A percentile compares a stretch with the other conserved stretches of the same genome.
Conservation (phyloP, 2,329 filamentous ascomycete species). For the Cercospora sp. region DNA sequence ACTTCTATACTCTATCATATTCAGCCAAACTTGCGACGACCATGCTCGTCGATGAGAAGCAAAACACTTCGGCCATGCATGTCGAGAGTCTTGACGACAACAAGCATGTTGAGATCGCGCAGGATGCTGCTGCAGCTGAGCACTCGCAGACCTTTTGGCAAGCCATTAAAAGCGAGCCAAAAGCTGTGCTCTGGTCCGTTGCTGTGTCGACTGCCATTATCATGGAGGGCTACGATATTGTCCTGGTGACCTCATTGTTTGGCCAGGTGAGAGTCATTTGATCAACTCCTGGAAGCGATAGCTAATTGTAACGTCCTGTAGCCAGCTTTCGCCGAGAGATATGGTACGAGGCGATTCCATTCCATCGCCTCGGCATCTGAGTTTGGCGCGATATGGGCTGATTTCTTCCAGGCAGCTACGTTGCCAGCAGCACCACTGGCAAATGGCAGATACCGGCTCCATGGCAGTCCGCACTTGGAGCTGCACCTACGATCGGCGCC, state of each 20-base stretch:
- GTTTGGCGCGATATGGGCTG: background rate
- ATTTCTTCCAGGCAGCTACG: background rate
- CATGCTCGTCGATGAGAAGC: background rate
- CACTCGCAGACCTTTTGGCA: conserved; percentile 27
- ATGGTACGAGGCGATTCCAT: background rate
- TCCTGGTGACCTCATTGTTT: conserved; percentile 3
- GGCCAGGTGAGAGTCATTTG: background rate
- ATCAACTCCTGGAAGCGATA: background rate
- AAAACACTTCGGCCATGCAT: background rate
- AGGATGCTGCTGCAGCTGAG: conserved; percentile 17
- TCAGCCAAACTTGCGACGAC: too few relatives aligned
- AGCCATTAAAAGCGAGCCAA: conserved; percentile 45
- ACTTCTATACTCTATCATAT: background rate
- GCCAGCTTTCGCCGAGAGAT: conserved; percentile 53
- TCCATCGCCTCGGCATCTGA: background rate
- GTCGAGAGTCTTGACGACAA: conserved; percentile 10
- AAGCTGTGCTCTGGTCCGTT: conserved; percentile 54
- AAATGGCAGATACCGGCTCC: conserved; percentile 33
- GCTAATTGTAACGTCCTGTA: background rate
- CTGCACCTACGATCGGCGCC: conserved; percentile 57
- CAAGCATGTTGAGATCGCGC: conserved; percentile 15
- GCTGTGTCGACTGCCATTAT: conserved; percentile 58
- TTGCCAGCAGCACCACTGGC: conserved; percentile 1
- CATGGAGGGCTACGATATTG: conserved; percentile 62
- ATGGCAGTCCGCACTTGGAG: conserved; percentile 41